These are phyloP conservation scores for Juglanconis oblonga DNA, from an alignment of 2,329 filamentous ascomycete species.

Conservation along the genomic window DNA sequence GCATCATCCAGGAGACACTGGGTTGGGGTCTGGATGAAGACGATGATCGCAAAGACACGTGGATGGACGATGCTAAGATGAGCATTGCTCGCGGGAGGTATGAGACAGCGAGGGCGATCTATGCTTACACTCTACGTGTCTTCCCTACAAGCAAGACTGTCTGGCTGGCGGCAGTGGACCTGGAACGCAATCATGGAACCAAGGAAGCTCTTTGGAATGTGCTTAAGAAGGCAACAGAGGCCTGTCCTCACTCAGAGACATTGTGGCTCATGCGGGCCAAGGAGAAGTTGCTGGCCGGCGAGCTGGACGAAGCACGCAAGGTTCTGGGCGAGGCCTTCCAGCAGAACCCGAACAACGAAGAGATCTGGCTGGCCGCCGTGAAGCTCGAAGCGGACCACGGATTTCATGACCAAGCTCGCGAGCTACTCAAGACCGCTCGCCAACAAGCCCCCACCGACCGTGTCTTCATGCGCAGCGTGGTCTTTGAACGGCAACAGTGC, in stretches of 20 bases:
- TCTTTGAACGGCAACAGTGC: constrained; percentile 83
- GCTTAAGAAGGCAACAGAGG: constrained; percentile 89
- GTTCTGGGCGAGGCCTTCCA: constrained; percentile 89
- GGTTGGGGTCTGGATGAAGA: constrained; percentile 94
- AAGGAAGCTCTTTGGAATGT: constrained; percentile 80
- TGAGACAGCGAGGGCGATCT: constrained; percentile 89
- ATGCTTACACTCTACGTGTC: constrained; percentile 83
- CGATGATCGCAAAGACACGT: constrained; percentile 92
- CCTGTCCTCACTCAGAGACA: constrained; percentile 85
- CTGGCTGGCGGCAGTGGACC: constrained; percentile 86
- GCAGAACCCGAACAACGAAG: constrained; percentile 93
- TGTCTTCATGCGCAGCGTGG: constrained; percentile 94
- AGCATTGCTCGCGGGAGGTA: constrained; percentile 80
- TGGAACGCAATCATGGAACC: constrained; percentile 85
- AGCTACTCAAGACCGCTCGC: constrained; percentile 77
- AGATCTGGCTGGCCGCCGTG: constrained; percentile 95
- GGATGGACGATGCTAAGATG: constrained; percentile 87
- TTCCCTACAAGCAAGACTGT: constrained; percentile 85
- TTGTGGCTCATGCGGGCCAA: constrained; percentile 95
- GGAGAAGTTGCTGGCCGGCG: constrained; percentile 87
- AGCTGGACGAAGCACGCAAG: constrained; percentile 80
- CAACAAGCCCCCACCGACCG: constrained; percentile 90
- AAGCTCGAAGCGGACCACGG: constrained; percentile 92
- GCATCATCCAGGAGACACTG: constrained; percentile 88
- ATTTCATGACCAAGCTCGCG: constrained; percentile 76